Evolutionary conservation across 1,284 basidiomycete species (phyloP), one percentile per base, ranked within the genome.

Genomic region (Leccinum angustisporum): DNA sequence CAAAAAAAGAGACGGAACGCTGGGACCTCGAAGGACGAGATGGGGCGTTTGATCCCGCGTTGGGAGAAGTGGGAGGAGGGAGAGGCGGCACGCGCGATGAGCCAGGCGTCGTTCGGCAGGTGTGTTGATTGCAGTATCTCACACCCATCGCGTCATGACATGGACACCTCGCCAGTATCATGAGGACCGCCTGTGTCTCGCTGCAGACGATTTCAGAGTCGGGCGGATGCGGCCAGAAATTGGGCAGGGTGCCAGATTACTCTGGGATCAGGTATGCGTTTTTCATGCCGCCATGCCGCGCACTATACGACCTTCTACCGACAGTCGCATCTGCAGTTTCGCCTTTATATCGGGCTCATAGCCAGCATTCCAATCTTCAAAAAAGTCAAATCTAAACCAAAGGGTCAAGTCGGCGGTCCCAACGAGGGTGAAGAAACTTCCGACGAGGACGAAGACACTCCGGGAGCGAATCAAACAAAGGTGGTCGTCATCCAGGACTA

Each of bases 41-140:
- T 68, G 40, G 71, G 72, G 34, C 68, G 56, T 33, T 18, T 68
- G 40, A 66, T 74, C 38, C 67, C 70, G 0, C 85, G 84, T 83
- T 82, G 75, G 71, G 80, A 85, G 61, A 76, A 80, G 50, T 85
- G 84, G 83, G 80, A 77, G 36, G 75, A 77, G 27, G 72, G 70
- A 48, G 83, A 84, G 69, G 63, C 65, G 10, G 34, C 67, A 56
- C 69, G 79, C 14, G 59, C 53, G 2, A 67, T 54, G 66, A 72
- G 70, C 61, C 38, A 51, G 5, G 65, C 67, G 9, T 61, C 64
- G 18, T 70, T 75, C 54, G 71, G 80, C 61, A 69, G 67, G 83
- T 84, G 54, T 14, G 14, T 18, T 13, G 7, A 25, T 7, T 33
- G 27, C 27, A 4, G 1, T 3, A 2, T 10, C 7, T 33, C 16